phyloP scores from a whole-genome alignment of 2,329 filamentous ascomycete genomes.

The Pseudogymnoascus sp. region DNA sequence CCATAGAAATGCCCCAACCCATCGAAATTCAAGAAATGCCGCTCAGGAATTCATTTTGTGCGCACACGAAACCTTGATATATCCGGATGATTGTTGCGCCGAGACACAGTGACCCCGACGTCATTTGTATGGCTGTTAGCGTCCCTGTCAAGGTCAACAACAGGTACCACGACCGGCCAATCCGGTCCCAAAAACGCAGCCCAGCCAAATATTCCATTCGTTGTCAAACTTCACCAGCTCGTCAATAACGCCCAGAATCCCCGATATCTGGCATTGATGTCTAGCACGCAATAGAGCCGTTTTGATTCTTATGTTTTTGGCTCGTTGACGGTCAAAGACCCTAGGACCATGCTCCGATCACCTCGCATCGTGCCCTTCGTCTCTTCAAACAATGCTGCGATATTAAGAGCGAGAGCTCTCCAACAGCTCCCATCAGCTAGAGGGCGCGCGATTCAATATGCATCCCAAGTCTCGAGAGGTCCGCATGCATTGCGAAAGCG shows the following conservation, averaged over 20 bases:
- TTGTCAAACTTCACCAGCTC: constrained; percentile 1
- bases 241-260: neutral
- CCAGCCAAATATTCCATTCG: neutral
- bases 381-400: neutral
- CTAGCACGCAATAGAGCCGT: neutral
- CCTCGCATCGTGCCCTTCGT: neutral
- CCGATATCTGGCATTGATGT: neutral
- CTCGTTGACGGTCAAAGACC: neutral
- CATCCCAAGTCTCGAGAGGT: neutral
- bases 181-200: neutral
- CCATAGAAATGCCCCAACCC: neutral
- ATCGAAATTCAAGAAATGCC: neutral
- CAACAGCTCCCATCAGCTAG: neutral
- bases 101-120: neutral
- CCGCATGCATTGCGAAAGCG: neutral
- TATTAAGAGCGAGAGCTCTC: neutral
- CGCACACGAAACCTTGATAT: neutral
- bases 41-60: neutral
- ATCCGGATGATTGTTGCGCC: neutral
- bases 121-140: neutral
- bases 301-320: neutral
- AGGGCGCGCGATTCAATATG: neutral
- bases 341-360: neutral
- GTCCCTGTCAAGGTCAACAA: neutral
- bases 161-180: neutral